Conservation (phyloP, 2,329 filamentous ascomycete species). For the Thielaviopsis musarum region DNA sequence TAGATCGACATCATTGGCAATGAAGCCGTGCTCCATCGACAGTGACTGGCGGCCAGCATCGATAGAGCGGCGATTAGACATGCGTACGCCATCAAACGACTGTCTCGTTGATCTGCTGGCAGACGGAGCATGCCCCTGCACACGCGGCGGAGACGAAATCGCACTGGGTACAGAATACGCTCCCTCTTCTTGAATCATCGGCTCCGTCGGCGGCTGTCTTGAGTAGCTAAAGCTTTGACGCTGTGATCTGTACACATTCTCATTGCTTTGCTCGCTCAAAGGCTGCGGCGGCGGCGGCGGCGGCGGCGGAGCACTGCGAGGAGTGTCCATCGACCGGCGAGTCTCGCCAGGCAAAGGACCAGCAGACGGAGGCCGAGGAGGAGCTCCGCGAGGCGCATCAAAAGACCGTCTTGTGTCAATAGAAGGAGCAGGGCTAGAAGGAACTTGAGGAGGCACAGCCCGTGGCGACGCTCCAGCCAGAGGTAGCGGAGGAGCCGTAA, state of each 20-base stretch:
- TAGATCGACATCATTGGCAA: slow-evolving; percentile 77
- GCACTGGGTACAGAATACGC: slow-evolving; percentile 18
- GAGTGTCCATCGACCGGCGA: slow-evolving; percentile 46
- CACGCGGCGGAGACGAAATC: slow-evolving; percentile 3
- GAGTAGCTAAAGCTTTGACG: slow-evolving; percentile 11
- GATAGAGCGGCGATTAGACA: slow-evolving; percentile 44
- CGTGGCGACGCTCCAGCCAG: slow-evolving; percentile 25
- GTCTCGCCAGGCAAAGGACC: slow-evolving; percentile 25
- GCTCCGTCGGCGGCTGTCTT: slow-evolving; percentile 18
- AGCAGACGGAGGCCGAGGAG: slow-evolving; percentile 39
- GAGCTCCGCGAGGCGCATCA: slow-evolving; percentile 53
- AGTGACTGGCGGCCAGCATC: slow-evolving; percentile 55
- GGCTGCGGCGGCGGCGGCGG: slow-evolving; percentile 12
- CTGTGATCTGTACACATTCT: slow-evolving; percentile 40
- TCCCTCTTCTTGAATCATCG: slow-evolving; percentile 28
- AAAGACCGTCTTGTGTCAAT: slow-evolving; percentile 42
- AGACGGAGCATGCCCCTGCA: slow-evolving; percentile 19
- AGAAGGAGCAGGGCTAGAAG: slow-evolving; percentile 34
- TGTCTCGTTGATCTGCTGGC: slow-evolving; percentile 26
- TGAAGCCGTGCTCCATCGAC: slow-evolving; percentile 62
- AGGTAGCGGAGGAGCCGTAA: slow-evolving; percentile 33
- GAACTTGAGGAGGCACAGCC: slow-evolving; percentile 35
- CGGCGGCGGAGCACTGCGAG: slow-evolving; percentile 25
- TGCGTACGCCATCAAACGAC: slow-evolving; percentile 43
- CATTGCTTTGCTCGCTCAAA: slow-evolving; percentile 23